These are phyloP conservation scores for Thelonectria rubi DNA, from an alignment of 2,329 filamentous ascomycete species.

Conservation along the genomic window DNA sequence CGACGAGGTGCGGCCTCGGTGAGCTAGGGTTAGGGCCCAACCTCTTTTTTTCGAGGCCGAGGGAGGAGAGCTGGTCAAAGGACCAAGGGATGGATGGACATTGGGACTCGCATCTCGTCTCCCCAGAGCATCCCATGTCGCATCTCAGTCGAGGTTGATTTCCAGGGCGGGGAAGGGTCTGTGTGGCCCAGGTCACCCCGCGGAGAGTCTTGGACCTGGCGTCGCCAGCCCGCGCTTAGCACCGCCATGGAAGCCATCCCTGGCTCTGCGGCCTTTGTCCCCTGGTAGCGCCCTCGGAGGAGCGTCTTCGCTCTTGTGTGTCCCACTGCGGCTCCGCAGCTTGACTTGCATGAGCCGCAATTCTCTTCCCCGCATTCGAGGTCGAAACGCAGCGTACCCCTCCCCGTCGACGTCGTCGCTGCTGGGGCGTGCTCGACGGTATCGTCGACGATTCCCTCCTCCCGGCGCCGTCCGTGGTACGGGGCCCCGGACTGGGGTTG, in stretches of 20 bases:
- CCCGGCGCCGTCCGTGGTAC: slow-evolving; percentile 36
- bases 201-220: slow-evolving; percentile 27
- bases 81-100: slow-evolving; percentile 21
- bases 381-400: slow-evolving; percentile 22
- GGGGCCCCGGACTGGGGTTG: slow-evolving; percentile 37
- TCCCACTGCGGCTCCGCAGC: slow-evolving; percentile 44
- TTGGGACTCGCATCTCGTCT: slow-evolving; percentile 25
- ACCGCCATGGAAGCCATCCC: slow-evolving; percentile 22
- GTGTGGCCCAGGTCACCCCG: slow-evolving; percentile 39
- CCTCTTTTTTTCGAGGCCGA: background rate
- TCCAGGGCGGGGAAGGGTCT: slow-evolving; percentile 31
- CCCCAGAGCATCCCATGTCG: slow-evolving; percentile 16
- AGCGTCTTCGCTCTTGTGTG: slow-evolving; percentile 21
- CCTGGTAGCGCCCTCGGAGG: slow-evolving; percentile 16
- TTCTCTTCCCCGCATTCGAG: slow-evolving; percentile 42
- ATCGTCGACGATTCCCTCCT: slow-evolving; percentile 30
- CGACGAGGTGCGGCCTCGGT: background rate
- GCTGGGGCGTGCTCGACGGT: background rate
- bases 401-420: background rate
- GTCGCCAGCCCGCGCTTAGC: slow-evolving; percentile 35
- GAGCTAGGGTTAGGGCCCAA: background rate
- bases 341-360: slow-evolving; percentile 46
- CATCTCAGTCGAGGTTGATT: slow-evolving; percentile 25
- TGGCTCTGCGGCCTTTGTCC: slow-evolving; percentile 13
- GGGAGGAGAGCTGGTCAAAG: slow-evolving; percentile 12